phyloP scores from a whole-genome alignment of 139 green algal genomes.

The Micromonas commoda region DNA sequence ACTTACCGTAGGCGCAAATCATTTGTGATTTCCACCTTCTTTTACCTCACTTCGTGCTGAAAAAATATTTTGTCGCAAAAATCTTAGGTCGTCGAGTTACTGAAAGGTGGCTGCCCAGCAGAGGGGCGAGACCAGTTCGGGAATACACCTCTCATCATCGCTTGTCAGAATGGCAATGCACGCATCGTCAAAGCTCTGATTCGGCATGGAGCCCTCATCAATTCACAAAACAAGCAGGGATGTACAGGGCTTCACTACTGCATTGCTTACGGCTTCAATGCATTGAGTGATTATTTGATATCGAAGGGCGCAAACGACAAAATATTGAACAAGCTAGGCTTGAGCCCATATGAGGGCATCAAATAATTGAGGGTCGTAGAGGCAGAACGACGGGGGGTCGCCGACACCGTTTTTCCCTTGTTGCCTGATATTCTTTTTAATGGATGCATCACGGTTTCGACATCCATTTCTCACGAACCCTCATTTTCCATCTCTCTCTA shows the following conservation, averaged over 20 bases:
- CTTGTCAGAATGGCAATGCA: constrained; percentile 26
- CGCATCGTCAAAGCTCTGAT: constrained; percentile 16
- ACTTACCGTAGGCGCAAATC: too few species aligned
- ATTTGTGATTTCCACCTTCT: neutral
- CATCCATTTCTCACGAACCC: too few species aligned
- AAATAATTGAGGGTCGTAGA: too few species aligned
- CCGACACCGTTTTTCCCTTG: too few species aligned
- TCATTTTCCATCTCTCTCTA: too few species aligned
- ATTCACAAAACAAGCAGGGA: constrained; percentile 23
- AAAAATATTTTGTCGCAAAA: neutral
- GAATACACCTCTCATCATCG: constrained; percentile 26
- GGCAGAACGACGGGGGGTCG: too few species aligned
- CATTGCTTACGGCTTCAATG: constrained; percentile 19
- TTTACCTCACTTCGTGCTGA: neutral
- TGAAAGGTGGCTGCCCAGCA: neutral
- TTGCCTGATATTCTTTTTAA: too few species aligned
- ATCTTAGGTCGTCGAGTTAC: constrained; percentile 5
- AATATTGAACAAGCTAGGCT: neutral
- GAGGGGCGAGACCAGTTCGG: constrained; percentile 17
- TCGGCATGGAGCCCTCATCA: neutral
- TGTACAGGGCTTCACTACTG: constrained; percentile 21
- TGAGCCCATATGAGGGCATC: neutral
- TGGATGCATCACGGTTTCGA: too few species aligned
- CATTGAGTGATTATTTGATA: constrained; percentile 5
- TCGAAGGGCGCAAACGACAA: neutral